Base-by-base conservation (phyloP, 257 asterid genomes). In the Verbena officinalis region DNA sequence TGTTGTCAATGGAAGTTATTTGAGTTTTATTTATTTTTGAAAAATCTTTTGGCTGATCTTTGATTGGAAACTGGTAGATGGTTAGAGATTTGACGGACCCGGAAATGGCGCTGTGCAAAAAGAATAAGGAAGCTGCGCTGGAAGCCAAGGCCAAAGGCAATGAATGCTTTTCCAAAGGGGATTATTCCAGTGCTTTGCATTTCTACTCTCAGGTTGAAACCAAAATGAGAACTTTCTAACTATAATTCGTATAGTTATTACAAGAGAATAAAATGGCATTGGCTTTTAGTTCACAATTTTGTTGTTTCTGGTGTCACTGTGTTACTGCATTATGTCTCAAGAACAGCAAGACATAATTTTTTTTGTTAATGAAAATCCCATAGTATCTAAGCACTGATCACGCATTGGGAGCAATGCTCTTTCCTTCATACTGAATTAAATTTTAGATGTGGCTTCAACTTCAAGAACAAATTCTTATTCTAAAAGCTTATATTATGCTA, bases 81-180 rank as follows among this genome's bases (percentile, higher is more conserved):
- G 83, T 90, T 59, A 74, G 83, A 23, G 96, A 90, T 49, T 83
- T 94, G 88, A 86, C 95, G 38, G 89, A 80, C 81, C 72, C 83
- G 20, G 78, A 81, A 69, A 73, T 48, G 69, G 83, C 80, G 68
- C 83, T 94, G 62, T 88, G 97, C 44, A 71, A 86, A 46, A 94
- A 94, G 89, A 75, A 81, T 54, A 73, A 78, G 69, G 83, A 69
- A 66, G 86, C 79, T 83, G 96, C 96, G 31, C 38, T 79, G 67
- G 95, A 83, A 71, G 74, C 77, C 51, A 94, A 94, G 84, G 76
- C 77, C 27, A 80, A 80, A 67, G 99, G 99, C 59, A 90, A 94
- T 62, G 76, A 79, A 24, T 78, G 88, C 83, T 88, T 87, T 64
- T 79, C 90, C 76, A 78, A 74, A 46, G 85, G 91, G 65, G 95